Base-by-base conservation (phyloP, 352 stramenopile genomes). In the Phytopythium oedochilum region DNA sequence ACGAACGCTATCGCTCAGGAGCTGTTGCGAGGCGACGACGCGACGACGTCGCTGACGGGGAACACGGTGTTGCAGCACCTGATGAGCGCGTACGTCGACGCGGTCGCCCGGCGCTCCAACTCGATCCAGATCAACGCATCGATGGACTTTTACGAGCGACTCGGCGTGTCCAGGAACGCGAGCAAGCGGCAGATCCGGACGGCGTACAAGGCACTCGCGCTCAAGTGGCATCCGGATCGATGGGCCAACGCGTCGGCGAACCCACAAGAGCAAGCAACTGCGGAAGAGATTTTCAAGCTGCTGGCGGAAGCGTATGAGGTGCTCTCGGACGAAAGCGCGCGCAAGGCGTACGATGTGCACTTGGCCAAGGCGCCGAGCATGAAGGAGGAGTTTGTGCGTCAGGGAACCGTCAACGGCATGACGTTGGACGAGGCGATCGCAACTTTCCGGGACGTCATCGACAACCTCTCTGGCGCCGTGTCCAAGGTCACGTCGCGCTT, bases 181-280 rank as follows among this genome's bases (percentile, higher is more conserved):
- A 87, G 74, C 1, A 61, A 70, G 10, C 65, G 68, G 14, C 71
- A 92, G 54, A 85, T 95, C 59, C 78, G 82, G 28, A 83, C 57
- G 34, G 83, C 83, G 0, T 95, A 95, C 66, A 88, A 86, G 29
- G 60, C 63, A 5, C 50, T 92, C 12, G 86, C 86, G 17, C 59
- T 95, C n/a, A 92, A 91, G 53, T 95, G 86, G 86, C 86, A 95
- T 55, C 83, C 86, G 5, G 86, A 95, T 61, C 82, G 83, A 5
- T 94, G 80, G 81, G 63, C 85, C 2, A 75, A 75, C 28, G 66
- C 63, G 12, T 55, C 61, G 0, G 35, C 58, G 7, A 77, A 73
- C n/a, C 57, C 78, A 5, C 61, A 81, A 26, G 83, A 94, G 53
- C 69, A 83, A 46, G 66, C 84, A 15, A 82, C 79, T 22, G 83